Evolutionary conservation across 2,329 filamentous ascomycete species (phyloP).

Genomic region (Lithohypha guttulata): DNA sequence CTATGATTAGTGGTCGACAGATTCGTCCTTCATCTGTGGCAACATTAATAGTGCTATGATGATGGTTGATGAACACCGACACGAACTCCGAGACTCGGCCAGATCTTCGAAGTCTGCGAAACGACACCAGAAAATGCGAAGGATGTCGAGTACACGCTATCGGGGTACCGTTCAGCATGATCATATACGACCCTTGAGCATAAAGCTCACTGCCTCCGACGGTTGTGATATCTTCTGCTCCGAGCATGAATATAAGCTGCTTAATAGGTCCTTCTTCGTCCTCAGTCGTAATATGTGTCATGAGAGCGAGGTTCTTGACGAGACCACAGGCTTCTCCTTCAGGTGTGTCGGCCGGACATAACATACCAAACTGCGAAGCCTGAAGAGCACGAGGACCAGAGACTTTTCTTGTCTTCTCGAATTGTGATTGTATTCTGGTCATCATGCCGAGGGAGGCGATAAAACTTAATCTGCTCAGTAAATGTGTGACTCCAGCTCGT

Average conservation of each 20-base stretch:
- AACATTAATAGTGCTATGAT: constrained; percentile 84
- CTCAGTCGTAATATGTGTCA: constrained; percentile 98
- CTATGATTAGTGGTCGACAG: constrained; percentile 89
- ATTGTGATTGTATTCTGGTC: constrained; percentile 96
- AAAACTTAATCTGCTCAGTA: constrained; percentile 88
- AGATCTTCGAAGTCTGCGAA: constrained; percentile 76
- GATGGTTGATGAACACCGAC: constrained; percentile 89
- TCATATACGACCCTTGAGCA: constrained; percentile 68
- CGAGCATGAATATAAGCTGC: constrained; percentile 74
- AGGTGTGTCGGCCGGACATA: constrained; percentile 92
- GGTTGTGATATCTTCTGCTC: constrained; percentile 69
- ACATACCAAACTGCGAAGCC: constrained; percentile 95
- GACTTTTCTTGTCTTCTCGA: constrained; percentile 96
- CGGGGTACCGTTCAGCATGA: constrained; percentile 92
- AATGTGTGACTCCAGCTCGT: constrained; percentile 88
- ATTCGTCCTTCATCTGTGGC: constrained; percentile 96
- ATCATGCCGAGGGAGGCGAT: constrained; percentile 98
- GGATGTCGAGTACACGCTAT: constrained; percentile 77
- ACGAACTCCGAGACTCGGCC: constrained; percentile 93
- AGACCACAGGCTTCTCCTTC: constrained; percentile 97
- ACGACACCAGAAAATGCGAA: constrained; percentile 73
- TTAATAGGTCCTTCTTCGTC: constrained; percentile 86
- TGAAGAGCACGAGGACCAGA: constrained; percentile 90
- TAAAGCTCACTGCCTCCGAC: constrained; percentile 83
- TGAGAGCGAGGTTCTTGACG: constrained; percentile 93